Percentiles rank a stretch among this genome's conserved stretches.
Evolutionary conservation across 495 filamentous ascomycete genomes (phyloP).

Genomic region (Aspergillus indologenus): DNA sequence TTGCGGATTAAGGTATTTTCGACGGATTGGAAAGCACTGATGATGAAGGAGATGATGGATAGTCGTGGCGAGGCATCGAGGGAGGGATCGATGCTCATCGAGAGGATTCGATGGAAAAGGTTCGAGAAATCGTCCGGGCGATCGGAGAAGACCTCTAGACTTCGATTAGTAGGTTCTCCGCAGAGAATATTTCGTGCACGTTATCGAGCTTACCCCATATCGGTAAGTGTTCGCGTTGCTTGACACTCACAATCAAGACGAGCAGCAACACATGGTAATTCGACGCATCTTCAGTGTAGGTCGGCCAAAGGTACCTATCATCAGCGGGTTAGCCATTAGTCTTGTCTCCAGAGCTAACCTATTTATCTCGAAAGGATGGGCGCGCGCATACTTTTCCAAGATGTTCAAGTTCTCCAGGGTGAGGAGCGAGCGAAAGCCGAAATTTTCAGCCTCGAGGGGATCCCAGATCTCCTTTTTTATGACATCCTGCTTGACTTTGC

Average conservation of each 20-base stretch:
- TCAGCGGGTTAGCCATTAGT: constrained; percentile 21
- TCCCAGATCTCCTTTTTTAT: constrained; percentile 92
- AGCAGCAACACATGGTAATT: constrained; percentile 88
- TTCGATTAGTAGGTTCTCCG: constrained; percentile 15
- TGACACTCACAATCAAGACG: constrained; percentile 80
- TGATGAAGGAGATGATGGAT: constrained; percentile 80
- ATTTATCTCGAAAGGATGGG: not conserved
- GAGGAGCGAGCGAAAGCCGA: constrained; percentile 72
- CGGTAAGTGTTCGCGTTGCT: constrained; percentile 78
- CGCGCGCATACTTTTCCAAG: constrained; percentile 70
- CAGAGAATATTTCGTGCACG: not conserved
- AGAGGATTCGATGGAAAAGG: constrained; percentile 86
- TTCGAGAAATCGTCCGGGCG: constrained; percentile 79
- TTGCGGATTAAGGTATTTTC: constrained; percentile 87
- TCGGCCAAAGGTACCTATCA: constrained; percentile 85
- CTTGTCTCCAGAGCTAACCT: too few species aligned
- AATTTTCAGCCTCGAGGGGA: constrained; percentile 73
- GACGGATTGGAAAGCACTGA: constrained; percentile 88
- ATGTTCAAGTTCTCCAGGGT: constrained; percentile 87
- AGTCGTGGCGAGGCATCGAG: constrained; percentile 68
- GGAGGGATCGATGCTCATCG: constrained; percentile 80
- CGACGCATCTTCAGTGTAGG: constrained; percentile 82
- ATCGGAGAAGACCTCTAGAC: constrained; percentile 67
- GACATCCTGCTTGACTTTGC: constrained; percentile 78
- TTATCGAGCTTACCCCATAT: constrained; percentile 67